A percentile compares a stretch with the other conserved stretches of the same genome.
These are phyloP conservation scores for Syzygium aqueum DNA, from an alignment of 345 rosid genomes.

Conservation along the genomic window DNA sequence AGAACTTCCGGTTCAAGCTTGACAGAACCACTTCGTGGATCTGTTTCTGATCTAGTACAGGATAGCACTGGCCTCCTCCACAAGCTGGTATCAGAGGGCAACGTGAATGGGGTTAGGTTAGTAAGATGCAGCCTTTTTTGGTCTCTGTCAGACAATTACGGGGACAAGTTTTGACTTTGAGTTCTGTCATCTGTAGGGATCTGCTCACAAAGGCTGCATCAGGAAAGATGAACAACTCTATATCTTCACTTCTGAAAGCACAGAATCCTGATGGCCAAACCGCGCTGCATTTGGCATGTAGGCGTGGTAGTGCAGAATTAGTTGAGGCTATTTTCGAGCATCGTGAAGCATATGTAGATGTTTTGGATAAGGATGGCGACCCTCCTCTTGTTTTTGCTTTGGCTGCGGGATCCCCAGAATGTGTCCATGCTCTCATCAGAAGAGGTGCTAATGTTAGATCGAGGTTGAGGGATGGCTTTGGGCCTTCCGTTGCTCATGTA, in stretches of 20 bases:
- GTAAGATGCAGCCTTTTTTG: constrained; percentile 10
- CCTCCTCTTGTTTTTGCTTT: constrained; percentile 98
- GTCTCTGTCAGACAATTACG: constrained; percentile 2
- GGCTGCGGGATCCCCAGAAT: constrained; percentile 96
- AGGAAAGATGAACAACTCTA: constrained; percentile 35
- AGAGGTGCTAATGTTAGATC: constrained; percentile 81
- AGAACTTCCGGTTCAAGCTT: constrained; percentile 42
- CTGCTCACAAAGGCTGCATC: constrained; percentile 68
- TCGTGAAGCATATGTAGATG: constrained; percentile 64
- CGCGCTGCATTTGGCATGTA: constrained; percentile 94
- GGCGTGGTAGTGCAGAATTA: constrained; percentile 86
- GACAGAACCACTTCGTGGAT: constrained; percentile 36
- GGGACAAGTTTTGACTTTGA: constrained; percentile 2
- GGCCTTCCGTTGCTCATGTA: constrained; percentile 95
- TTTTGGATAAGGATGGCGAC: constrained; percentile 90
- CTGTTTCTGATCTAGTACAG: constrained; percentile 40
- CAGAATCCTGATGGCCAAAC: constrained; percentile 92
- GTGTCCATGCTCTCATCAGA: constrained; percentile 79
- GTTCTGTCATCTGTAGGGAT: constrained; percentile 39
- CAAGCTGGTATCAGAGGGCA: constrained; percentile 72
- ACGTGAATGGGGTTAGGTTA: constrained; percentile 72
- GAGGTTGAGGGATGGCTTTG: constrained; percentile 78
- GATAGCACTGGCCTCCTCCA: constrained; percentile 60
- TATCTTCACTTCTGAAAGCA: constrained; percentile 63
- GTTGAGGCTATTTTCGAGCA: constrained; percentile 72